Base-by-base conservation (phyloP, 2,329 filamentous ascomycete species). In the Falciphora oryzae region DNA sequence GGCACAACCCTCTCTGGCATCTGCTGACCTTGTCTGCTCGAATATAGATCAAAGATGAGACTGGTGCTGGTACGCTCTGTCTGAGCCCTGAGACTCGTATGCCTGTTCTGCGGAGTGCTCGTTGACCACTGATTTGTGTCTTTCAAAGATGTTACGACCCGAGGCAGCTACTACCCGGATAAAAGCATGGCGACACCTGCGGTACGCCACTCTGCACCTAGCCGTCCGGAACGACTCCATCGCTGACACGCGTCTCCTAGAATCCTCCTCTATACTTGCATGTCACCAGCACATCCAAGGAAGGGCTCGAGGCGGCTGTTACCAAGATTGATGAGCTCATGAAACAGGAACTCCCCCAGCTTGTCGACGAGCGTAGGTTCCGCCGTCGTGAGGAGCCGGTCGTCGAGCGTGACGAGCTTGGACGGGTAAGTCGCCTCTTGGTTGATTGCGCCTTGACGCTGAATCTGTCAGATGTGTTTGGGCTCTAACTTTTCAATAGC, bases 31-130 rank as follows among this genome's bases (percentile, higher is more conserved):
- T 84, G 80, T 80, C 80, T 89, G 84, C 88, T 86, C 95, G 88
- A 38, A 90, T 91, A 73, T 93, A 99, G 95, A 99, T 99, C 75
- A 96, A 97, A 89, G 94, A 97, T 83, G 92, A 97, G 75, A 98
- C 94, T 89, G 95, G 95, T 85, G 94, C 95, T 85, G 95, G 95
- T 99, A 99, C 89, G 93, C 87, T 83, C 80, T 77, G 81, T 80
- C 79, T 80, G 76, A 78, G 77, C 75, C 78, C 77, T 75, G 73
- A 75, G 77, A 78, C 78, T 72, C 77, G 72, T 76, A 38, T 28
- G 32, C 13, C 38, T 44, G 70, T 75, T 71, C 78, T 77, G 77
- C 80, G 75, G 80, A 81, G 80, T 77, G 77, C 74, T 78, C 85
- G 78, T 86, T 87, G 81, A 86, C 81, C 73, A 87, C 85, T 74